A percentile compares a stretch with the other conserved stretches of the same genome.
Conservation (phyloP, 2,329 filamentous ascomycete species). For the Sphaerulina musiva region DNA sequence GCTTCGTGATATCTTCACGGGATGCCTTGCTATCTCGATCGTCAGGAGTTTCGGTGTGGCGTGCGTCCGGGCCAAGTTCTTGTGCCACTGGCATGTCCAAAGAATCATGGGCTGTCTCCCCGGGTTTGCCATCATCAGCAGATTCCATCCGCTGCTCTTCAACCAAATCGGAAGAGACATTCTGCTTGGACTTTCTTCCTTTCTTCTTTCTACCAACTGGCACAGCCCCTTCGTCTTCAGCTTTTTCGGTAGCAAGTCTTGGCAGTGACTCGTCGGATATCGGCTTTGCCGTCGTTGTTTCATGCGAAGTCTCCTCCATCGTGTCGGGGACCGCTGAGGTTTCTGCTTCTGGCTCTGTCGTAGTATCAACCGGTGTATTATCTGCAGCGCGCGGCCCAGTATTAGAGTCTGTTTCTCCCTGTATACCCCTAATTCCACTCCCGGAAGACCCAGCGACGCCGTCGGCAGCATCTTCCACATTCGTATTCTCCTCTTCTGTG, state of each 20-base stretch:
- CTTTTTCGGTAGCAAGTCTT: background rate
- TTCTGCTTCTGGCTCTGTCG: background rate
- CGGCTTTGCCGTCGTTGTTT: background rate
- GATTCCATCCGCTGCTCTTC: background rate
- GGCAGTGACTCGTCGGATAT: background rate
- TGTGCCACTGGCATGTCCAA: background rate
- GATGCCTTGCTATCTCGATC: background rate
- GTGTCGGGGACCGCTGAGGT: background rate
- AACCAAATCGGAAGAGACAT: background rate
- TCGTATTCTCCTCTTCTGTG: background rate
- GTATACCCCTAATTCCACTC: conserved; percentile 15
- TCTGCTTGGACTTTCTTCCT: conserved; percentile 31
- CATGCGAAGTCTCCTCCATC: background rate
- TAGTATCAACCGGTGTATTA: background rate
- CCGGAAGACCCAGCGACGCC: conserved; percentile 5
- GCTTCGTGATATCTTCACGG: background rate
- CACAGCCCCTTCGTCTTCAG: conserved; percentile 3
- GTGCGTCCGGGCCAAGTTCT: background rate
- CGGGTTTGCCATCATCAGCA: background rate
- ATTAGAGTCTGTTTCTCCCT: conserved; percentile 19
- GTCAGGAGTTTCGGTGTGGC: background rate
- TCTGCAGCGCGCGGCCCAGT: background rate
- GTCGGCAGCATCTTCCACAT: background rate
- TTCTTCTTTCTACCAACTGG: conserved; percentile 10
- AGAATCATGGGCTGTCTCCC: background rate